A percentile compares a stretch with the other conserved stretches of the same genome.
Evolutionary conservation across 1,139 yeast species (phyloP).

Genomic region (Kurtzmaniella quercitrusa): DNA sequence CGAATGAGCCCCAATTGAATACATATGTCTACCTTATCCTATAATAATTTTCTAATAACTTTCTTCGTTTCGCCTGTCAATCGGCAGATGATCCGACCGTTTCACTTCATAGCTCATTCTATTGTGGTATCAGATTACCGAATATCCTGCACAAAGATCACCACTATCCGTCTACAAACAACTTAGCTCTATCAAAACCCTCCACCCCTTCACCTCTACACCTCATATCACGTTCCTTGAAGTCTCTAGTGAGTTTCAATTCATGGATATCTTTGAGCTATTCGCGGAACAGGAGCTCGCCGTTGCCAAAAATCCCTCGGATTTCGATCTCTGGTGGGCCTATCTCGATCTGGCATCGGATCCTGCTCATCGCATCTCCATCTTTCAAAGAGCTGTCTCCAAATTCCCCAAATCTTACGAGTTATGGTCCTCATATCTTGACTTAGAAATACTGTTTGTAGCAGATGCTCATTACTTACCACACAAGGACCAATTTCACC

Average conservation of each 20-base stretch:
- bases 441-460: constrained; percentile 30
- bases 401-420: constrained; percentile 47
- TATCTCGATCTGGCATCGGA: constrained; percentile 30
- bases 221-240: too few species aligned
- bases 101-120: too few species aligned
- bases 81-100: too few species aligned
- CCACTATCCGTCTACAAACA: too few species aligned
- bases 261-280: constrained; percentile 5
- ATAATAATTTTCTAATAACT: too few species aligned
- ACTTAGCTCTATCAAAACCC: too few species aligned
- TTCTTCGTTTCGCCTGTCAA: too few species aligned
- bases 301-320: constrained; percentile 39
- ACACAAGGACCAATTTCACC: constrained; percentile 23
- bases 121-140: too few species aligned
- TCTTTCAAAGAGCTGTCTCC: constrained; percentile 51
- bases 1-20: too few species aligned
- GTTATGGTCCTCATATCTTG: constrained; percentile 55
- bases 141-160: too few species aligned
- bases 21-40: too few species aligned
- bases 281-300: constrained; percentile 32
- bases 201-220: too few species aligned
- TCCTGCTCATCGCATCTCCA: constrained; percentile 36
- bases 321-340: constrained; percentile 48
- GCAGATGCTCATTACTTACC: constrained; percentile 23
- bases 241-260: constrained; percentile 2